These are phyloP conservation scores for Rehmannia glutinosa DNA, from an alignment of 257 asterid genomes.

Conservation along the genomic window DNA sequence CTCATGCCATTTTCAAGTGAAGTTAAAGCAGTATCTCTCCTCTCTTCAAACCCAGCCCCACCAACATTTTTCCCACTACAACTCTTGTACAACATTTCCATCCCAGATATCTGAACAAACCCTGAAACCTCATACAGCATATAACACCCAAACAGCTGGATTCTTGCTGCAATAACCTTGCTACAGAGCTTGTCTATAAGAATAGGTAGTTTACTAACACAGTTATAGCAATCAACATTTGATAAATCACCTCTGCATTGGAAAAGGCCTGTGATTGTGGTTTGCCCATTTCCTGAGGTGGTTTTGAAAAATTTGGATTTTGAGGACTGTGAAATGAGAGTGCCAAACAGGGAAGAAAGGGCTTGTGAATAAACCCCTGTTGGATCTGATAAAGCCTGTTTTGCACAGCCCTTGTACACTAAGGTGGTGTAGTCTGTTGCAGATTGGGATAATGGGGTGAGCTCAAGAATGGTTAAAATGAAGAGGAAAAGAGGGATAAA, in stretches of 20 bases:
- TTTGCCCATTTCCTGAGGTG: conserved; percentile 48
- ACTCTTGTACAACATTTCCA: conserved; percentile 69
- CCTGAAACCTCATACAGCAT: conserved; percentile 75
- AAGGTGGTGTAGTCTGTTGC: conserved; percentile 51
- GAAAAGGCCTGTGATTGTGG: conserved; percentile 60
- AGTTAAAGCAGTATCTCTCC: conserved; percentile 58
- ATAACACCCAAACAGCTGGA: conserved; percentile 72
- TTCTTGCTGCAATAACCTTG: conserved; percentile 57
- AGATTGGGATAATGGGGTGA: conserved; percentile 36
- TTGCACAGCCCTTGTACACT: conserved; percentile 79
- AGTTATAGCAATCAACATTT: conserved; percentile 58
- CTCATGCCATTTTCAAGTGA: conserved; percentile 49
- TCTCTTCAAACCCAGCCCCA: conserved; percentile 69
- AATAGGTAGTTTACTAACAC: conserved; percentile 58
- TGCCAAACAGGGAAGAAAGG: conserved; percentile 60
- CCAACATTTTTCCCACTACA: conserved; percentile 52
- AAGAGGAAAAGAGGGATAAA: conserved; percentile 18
- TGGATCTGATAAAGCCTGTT: conserved; percentile 68
- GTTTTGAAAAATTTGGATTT: conserved; percentile 62
- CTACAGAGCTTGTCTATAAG: conserved; percentile 71
- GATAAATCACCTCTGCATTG: conserved; percentile 77
- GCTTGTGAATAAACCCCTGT: conserved; percentile 68
- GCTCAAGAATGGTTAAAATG: conserved; percentile 25
- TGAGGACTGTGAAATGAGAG: conserved; percentile 69
- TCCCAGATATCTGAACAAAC: conserved; percentile 66